Base-by-base conservation (phyloP, 208 protist species). In the Borovskyia barvae region DNA sequence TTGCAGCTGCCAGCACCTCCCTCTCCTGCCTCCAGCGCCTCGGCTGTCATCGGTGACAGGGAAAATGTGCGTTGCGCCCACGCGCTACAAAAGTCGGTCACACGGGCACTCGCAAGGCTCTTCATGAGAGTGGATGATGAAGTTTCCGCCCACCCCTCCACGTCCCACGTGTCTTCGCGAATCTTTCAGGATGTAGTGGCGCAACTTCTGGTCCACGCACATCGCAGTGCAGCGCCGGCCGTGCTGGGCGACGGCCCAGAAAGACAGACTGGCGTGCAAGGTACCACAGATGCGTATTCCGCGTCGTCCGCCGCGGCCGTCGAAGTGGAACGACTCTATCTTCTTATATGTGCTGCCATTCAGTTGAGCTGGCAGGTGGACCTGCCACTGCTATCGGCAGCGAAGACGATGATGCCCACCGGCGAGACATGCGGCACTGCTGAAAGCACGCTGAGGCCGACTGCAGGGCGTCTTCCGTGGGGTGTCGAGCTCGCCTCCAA, bases 241-340 rank as follows among this genome's bases (percentile, higher is more conserved):
- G 42, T 2, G 54, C 14, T 39, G 9, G 33, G 9, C 33, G 14
- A 8, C 42, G 3, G 22, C 14, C 12, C 63, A 2, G 47, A 40
- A 5, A 22, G 28, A 1, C 46, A 69, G 37, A 36, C 9, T n/a
- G 53, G 63, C 14, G 36, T 69, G 14, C 5, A 61, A 8, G 52
- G 30, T 11, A 39, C 62, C 2, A 14, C 37, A 14, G 24, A 26
- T n/a, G 12, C 40, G 39, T 50, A 20, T 26, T 30, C 53, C 8
- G 47, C 63, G 19, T 28, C 29, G 7, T 37, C 46, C n/a, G 30
- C 40, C 2, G 46, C 63, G 5, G 63, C 63, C 11, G 45, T 66
- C 15, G 58, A 62, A 20, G 33, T 73, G 15, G 66, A 73, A 58
- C 66, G 59, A 12, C 52, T 73, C 11, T 66, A 43, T 30, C 40